Percentiles rank a stretch among this genome's conserved stretches.
phyloP scores from a whole-genome alignment of 2,329 filamentous ascomycete species.

The Ophiostoma ips region DNA sequence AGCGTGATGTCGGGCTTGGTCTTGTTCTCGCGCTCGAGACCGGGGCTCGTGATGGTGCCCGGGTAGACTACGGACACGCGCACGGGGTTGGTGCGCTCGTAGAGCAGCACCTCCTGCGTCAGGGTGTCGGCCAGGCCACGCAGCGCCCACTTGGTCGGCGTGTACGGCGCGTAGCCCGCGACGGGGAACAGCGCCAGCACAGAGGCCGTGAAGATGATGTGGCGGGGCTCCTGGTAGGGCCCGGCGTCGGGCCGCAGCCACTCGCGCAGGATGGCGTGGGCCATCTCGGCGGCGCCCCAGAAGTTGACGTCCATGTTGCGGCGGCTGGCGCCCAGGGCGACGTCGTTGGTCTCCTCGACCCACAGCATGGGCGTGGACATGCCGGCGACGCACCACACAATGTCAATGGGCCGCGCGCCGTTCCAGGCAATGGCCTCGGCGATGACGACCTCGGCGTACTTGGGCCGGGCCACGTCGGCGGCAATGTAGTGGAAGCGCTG shows the following conservation, averaged over 20 bases:
- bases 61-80: conserved; percentile 73
- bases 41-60: conserved; percentile 66
- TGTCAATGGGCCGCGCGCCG: conserved; percentile 54
- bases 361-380: conserved; percentile 62
- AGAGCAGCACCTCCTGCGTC: conserved; percentile 71
- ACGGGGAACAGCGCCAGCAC: conserved; percentile 61
- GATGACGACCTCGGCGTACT: conserved; percentile 58
- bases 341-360: conserved; percentile 49
- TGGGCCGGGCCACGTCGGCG: conserved; percentile 61
- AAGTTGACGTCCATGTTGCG: conserved; percentile 88
- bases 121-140: conserved; percentile 72
- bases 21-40: conserved; percentile 59
- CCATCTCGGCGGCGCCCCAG: conserved; percentile 74
- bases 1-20: conserved; percentile 71
- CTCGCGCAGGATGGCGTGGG: conserved; percentile 59
- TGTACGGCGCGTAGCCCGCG: conserved; percentile 72
- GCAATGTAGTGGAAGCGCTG: conserved; percentile 77
- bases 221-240: conserved; percentile 41
- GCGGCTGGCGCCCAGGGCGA: conserved; percentile 47
- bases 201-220: conserved; percentile 80
- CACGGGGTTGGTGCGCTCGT: conserved; percentile 52
- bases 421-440: conserved; percentile 69
- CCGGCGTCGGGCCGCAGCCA: conserved; percentile 50
- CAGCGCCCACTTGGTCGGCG: conserved; percentile 73
- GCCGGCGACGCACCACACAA: conserved; percentile 87